Percentiles rank a stretch among this genome's conserved stretches.
Evolutionary conservation across 164 flowering plant genomes (phyloP).

Genomic region (Dillenia suffruticosa): DNA sequence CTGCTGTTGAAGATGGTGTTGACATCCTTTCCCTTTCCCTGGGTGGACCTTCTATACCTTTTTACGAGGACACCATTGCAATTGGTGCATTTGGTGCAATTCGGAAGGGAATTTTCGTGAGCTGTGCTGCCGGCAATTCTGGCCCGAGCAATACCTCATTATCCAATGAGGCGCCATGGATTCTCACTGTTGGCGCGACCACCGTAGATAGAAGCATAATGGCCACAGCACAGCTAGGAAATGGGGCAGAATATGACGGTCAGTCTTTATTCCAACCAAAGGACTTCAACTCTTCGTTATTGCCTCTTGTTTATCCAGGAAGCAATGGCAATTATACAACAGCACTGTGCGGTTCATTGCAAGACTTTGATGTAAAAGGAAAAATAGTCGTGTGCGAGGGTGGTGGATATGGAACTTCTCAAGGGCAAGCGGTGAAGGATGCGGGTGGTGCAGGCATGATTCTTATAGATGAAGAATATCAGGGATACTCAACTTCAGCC

Average conservation of each 20-base stretch:
- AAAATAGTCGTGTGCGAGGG: constrained; percentile 48
- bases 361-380: constrained; percentile 4
- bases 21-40: constrained; percentile 2
- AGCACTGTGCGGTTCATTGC: constrained; percentile 29
- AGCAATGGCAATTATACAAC: constrained; percentile 3
- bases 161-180: constrained; percentile 2
- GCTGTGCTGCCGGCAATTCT: background rate
- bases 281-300: background rate
- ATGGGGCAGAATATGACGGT: background rate
- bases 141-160: background rate
- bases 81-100: background rate
- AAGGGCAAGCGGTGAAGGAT: constrained; percentile 36
- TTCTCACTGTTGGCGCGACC: background rate
- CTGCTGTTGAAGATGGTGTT: background rate
- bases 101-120: background rate
- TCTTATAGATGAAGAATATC: constrained; percentile 18
- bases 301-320: constrained; percentile 47
- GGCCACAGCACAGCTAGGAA: background rate
- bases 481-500: too few species aligned
- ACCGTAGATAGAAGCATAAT: background rate
- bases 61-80: background rate
- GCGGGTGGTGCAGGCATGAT: constrained; percentile 45
- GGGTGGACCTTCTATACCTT: background rate
- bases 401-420: constrained; percentile 27
- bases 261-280: background rate